phyloP scores from a whole-genome alignment of 1,284 basidiomycete genomes.

The Agroathelia rolfsii region DNA sequence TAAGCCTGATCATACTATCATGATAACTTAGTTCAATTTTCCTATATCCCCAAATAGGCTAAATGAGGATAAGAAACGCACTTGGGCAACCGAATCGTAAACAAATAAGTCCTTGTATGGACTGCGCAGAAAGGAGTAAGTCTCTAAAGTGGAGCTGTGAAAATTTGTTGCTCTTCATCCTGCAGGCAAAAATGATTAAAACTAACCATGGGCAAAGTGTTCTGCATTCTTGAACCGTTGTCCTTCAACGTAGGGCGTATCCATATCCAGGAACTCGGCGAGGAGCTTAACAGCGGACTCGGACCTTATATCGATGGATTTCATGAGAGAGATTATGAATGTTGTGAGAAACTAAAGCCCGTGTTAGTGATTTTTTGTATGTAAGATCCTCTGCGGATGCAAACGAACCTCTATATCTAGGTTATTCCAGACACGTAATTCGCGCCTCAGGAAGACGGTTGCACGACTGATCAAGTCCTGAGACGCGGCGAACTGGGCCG shows the following conservation, averaged over 20 bases:
- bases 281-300: slow-evolving; percentile 76
- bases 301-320: slow-evolving; percentile 79
- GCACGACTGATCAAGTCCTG: slow-evolving; percentile 64
- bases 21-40: too few relatives aligned
- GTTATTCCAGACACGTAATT: slow-evolving; percentile 75
- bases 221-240: slow-evolving; percentile 63
- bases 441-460: slow-evolving; percentile 72
- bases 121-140: slow-evolving; percentile 78
- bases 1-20: too few relatives aligned
- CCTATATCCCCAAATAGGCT: too few relatives aligned
- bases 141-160: slow-evolving; percentile 37
- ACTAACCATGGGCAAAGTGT: slow-evolving; percentile 80
- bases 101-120: slow-evolving; percentile 72
- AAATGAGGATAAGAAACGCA: slow-evolving; percentile 23
- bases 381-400: slow-evolving; percentile 3
- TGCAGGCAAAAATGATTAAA: slow-evolving; percentile 3
- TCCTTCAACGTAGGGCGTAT: slow-evolving; percentile 42
- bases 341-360: slow-evolving; percentile 55
- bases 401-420: slow-evolving; percentile 66
- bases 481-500: slow-evolving; percentile 68
- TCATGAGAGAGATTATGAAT: slow-evolving; percentile 78
- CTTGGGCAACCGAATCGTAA: slow-evolving; percentile 79
- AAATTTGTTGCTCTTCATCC: slow-evolving; percentile 8
- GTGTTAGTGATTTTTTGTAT: slow-evolving; percentile 7
- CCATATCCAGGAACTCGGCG: slow-evolving; percentile 77